A percentile compares a stretch with the other conserved stretches of the same genome.
Evolutionary conservation across 2,329 filamentous ascomycete genomes (phyloP).

Genomic region (Hypoxylon sp.): DNA sequence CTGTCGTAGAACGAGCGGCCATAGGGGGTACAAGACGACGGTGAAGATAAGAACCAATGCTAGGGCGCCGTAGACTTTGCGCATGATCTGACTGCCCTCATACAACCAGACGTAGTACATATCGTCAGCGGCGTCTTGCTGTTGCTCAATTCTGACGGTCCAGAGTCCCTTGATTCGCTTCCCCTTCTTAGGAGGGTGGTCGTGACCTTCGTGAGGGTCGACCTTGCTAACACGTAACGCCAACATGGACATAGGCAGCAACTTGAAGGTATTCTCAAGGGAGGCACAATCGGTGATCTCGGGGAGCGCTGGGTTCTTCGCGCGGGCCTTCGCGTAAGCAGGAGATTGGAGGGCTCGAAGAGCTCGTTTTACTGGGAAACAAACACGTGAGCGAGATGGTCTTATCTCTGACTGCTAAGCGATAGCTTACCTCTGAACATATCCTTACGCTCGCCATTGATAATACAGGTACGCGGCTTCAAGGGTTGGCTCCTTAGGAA

Average conservation of each 20-base stretch:
- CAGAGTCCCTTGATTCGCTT: conserved; percentile 96
- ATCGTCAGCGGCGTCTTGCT: conserved; percentile 89
- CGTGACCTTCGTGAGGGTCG: conserved; percentile 82
- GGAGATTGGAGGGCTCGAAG: conserved; percentile 90
- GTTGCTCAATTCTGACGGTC: conserved; percentile 95
- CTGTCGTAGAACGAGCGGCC: conserved; percentile 90
- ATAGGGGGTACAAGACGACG: conserved; percentile 94
- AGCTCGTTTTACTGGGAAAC: conserved; percentile 86
- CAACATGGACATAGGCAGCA: conserved; percentile 93
- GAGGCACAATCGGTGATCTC: conserved; percentile 89
- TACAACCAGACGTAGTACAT: conserved; percentile 98
- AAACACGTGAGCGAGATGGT: conserved; percentile 34
- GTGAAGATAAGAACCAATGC: conserved; percentile 88
- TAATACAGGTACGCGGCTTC: conserved; percentile 90
- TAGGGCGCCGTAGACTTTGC: conserved; percentile 89
- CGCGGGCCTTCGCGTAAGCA: conserved; percentile 88
- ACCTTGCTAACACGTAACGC: conserved; percentile 90
- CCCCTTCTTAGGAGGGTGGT: conserved; percentile 77
- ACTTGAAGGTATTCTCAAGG: conserved; percentile 94
- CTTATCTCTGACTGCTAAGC: neutral
- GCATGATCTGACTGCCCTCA: conserved; percentile 93
- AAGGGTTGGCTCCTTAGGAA: conserved; percentile 88
- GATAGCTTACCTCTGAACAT: conserved; percentile 86
- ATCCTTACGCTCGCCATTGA: conserved; percentile 96
- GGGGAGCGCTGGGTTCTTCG: conserved; percentile 91